Base-by-base conservation (phyloP, 805 yeast genomes). In the Metschnikowia gruessii region DNA sequence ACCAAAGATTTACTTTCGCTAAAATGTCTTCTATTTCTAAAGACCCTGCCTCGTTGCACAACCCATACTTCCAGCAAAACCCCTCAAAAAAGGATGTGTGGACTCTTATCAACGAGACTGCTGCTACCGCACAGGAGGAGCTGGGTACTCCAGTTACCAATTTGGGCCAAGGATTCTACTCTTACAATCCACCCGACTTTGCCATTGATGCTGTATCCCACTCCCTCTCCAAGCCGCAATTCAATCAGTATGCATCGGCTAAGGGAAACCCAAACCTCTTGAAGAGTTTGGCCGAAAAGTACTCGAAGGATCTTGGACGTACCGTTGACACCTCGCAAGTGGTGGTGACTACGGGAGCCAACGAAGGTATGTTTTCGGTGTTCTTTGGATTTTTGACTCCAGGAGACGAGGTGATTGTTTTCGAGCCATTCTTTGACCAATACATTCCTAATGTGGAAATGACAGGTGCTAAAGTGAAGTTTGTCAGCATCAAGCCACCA, bases 381-480 rank as follows among this genome's bases (percentile, higher is more conserved):
- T 83, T 91, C 62, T 84, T 89, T 48, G 99, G 95, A 0, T 85
- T 90, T 56, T 68, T 94, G 53, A 78, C 87, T 37, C 79, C 82
- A 1, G 97, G 95, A 18, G 99, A 94, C 59, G 99, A 94, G 65
- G 99, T 85, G 21, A 87, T 94, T 64, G 97, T 94, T 12, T 87
- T 94, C 62, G 96, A 92, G 66, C 99, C 99, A 2, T 94, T 90
- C 63, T 94, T 94, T 62, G 99, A 94, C 61, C 99, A 94, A 68
- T 94, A 94, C 68, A 87, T 94, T 54, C 82, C 97, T 46, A 92
- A 94, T 66, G 86, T 94, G 60, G 94, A 90, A 65, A 79, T 94
- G 71, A 83, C 95, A 4, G 98, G 98, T 30, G 99, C 96, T 35
- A 87, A 82, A 59, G 89, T 88, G 24, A 89, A 83, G 40, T 90